These are phyloP conservation scores for Penicillium dipodomyicola DNA, from an alignment of 495 filamentous ascomycete genomes.

Conservation along the genomic window DNA sequence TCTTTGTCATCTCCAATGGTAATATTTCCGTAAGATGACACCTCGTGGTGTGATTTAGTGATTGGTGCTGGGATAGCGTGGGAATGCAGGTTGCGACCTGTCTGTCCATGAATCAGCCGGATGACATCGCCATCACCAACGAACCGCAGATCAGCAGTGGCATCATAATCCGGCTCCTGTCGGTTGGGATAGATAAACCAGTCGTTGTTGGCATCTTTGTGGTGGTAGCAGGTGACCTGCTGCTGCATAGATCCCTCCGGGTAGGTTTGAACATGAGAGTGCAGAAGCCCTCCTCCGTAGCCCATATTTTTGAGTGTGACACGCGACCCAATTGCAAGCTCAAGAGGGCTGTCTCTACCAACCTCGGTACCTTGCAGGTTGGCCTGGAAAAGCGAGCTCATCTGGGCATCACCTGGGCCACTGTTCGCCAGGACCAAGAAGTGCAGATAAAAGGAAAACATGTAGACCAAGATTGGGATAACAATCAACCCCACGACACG, in stretches of 20 bases:
- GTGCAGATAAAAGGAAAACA: conserved; percentile 91
- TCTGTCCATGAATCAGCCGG: conserved; percentile 91
- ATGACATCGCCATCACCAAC: conserved; percentile 75
- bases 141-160: conserved; percentile 64
- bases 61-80: conserved; percentile 85
- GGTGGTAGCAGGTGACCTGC: conserved; percentile 98
- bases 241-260: conserved; percentile 94
- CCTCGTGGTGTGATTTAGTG: conserved; percentile 85
- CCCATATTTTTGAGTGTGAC: conserved; percentile 99
- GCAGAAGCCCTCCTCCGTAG: conserved; percentile 94
- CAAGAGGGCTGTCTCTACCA: conserved; percentile 87
- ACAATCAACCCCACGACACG: conserved; percentile 85
- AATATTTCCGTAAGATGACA: conserved; percentile 92
- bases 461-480: conserved; percentile 82
- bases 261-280: conserved; percentile 95
- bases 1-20: conserved; percentile 98
- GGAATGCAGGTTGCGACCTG: conserved; percentile 93
- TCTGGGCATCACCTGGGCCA: conserved; percentile 95
- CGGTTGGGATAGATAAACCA: conserved; percentile 99
- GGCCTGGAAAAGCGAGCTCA: conserved; percentile 98
- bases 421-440: conserved; percentile 91
- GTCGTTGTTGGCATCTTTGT: conserved; percentile 99
- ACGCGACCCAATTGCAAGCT: conserved; percentile 83
- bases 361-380: conserved; percentile 93
- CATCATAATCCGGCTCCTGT: conserved; percentile 65